phyloP scores from a whole-genome alignment of 352 stramenopile species.

The Phytophthora rubi region DNA sequence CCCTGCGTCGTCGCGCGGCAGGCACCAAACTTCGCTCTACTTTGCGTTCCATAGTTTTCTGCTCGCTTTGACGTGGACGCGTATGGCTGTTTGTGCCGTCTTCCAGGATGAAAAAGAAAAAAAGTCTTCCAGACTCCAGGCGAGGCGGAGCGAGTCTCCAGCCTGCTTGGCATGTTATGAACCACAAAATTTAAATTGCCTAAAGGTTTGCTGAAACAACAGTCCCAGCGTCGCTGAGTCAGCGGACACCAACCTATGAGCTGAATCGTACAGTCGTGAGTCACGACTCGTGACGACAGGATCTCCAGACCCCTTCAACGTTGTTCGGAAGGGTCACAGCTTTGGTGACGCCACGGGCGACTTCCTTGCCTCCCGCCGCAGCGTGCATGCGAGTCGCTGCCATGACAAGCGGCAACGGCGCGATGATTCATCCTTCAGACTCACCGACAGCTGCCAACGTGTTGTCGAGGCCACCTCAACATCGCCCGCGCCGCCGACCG shows the following conservation, averaged over 20 bases:
- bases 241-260: neutral
- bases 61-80: conserved; percentile 20
- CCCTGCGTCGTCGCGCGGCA: neutral
- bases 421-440: conserved; percentile 8
- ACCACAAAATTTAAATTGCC: conserved; percentile 35
- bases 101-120: conserved; percentile 8
- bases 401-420: neutral
- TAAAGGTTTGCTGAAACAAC: conserved; percentile 16
- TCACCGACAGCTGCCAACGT: neutral
- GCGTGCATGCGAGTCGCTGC: neutral
- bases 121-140: conserved; percentile 8
- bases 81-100: conserved; percentile 25
- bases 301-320: neutral
- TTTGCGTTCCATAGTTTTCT: conserved; percentile 10
- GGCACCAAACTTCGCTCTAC: neutral
- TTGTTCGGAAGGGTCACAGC: neutral
- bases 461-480: conserved; percentile 14
- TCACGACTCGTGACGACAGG: too few species aligned
- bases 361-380: too few species aligned
- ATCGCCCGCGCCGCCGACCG: neutral
- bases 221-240: neutral
- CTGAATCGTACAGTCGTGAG: too few species aligned
- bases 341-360: neutral
- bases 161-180: conserved; percentile 23
- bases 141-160: conserved; percentile 4